Percentiles rank a stretch among this genome's conserved stretches.
Conservation (phyloP, 192 early-diverging fungal species). For the Pilobolus umbonatus region DNA sequence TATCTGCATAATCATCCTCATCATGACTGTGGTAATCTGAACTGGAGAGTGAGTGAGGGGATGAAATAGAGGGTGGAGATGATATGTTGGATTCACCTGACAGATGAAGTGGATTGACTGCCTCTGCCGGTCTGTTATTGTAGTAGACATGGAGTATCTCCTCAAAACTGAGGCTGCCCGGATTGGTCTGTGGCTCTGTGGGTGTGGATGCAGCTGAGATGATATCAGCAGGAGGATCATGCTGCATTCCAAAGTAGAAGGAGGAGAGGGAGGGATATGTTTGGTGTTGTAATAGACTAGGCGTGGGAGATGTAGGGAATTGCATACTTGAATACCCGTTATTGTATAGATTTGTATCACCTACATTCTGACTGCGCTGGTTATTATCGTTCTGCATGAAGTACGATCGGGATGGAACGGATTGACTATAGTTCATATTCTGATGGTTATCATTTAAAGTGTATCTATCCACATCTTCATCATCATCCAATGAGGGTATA, state of each 20-base stretch:
- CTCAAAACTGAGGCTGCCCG: conserved; percentile 31
- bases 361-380: neutral
- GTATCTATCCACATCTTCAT: neutral
- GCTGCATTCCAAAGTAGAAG: conserved; percentile 10
- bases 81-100: neutral
- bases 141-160: conserved; percentile 33
- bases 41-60: conserved; percentile 7
- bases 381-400: neutral
- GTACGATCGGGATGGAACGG: conserved; percentile 7
- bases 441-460: neutral
- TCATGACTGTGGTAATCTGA: conserved; percentile 14
- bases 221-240: neutral
- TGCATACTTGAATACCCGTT: too few relatives aligned
- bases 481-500: conserved; percentile 20
- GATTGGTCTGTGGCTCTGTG: conserved; percentile 11
- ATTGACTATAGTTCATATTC: neutral
- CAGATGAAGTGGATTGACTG: neutral
- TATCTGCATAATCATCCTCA: neutral
- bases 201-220: neutral
- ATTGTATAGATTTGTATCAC: neutral
- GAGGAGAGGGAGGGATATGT: neutral
- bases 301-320: neutral
- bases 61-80: conserved; percentile 1
- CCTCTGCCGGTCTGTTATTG: neutral
- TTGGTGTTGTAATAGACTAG: neutral